A percentile compares a stretch with the other conserved stretches of the same genome.
These are phyloP conservation scores for Moringa oleifera DNA, from an alignment of 345 rosid species.

Conservation along the genomic window DNA sequence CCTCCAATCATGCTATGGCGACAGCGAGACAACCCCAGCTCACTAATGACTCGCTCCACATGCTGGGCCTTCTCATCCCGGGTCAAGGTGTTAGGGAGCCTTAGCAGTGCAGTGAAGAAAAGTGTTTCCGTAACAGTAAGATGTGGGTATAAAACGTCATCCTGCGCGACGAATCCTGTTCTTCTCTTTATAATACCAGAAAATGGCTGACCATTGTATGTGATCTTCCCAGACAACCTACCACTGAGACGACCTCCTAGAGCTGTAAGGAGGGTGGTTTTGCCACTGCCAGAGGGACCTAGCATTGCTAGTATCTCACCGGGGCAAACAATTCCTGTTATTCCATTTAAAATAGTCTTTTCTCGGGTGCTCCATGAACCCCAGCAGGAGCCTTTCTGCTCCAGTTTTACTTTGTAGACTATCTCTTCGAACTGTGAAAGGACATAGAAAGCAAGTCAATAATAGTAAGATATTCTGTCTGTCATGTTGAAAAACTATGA, in stretches of 20 bases:
- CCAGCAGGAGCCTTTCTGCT: slow-evolving; percentile 40
- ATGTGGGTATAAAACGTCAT: slow-evolving; percentile 87
- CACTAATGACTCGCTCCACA: slow-evolving; percentile 64
- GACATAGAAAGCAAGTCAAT: neutral
- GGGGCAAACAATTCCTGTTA: slow-evolving; percentile 79
- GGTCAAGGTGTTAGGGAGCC: slow-evolving; percentile 65
- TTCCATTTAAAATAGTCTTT: slow-evolving; percentile 74
- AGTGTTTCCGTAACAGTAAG: slow-evolving; percentile 90
- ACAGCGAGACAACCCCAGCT: slow-evolving; percentile 67
- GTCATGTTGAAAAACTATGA: neutral
- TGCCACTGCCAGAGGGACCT: slow-evolving; percentile 99
- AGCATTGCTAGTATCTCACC: slow-evolving; percentile 96
- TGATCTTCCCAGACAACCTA: slow-evolving; percentile 71
- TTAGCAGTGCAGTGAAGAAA: slow-evolving; percentile 78
- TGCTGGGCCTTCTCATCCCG: slow-evolving; percentile 68
- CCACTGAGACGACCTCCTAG: slow-evolving; percentile 88
- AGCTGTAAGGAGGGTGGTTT: slow-evolving; percentile 96
- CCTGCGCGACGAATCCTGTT: slow-evolving; percentile 92
- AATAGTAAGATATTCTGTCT: slow-evolving; percentile 1
- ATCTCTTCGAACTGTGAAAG: slow-evolving; percentile 84
- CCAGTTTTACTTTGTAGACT: slow-evolving; percentile 75
- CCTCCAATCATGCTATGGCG: slow-evolving; percentile 97
- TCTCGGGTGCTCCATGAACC: slow-evolving; percentile 59
- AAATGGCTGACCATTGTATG: slow-evolving; percentile 85
- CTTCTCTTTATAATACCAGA: slow-evolving; percentile 66